Evolutionary conservation across 164 flowering plant species (phyloP).

Genomic region (Euptelea pleiosperma): DNA sequence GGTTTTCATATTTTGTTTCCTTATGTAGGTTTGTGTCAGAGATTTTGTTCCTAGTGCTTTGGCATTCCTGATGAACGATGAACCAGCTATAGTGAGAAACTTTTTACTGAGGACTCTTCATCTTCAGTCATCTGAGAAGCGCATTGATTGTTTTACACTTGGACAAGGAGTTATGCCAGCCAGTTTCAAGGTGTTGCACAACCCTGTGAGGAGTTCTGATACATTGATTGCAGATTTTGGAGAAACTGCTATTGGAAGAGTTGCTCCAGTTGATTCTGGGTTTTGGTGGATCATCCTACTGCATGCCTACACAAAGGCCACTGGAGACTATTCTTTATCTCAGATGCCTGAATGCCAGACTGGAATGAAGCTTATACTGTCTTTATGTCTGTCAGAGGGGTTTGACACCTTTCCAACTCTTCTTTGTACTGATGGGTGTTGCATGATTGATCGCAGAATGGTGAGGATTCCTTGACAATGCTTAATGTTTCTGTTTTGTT

Average conservation of each 20-base stretch:
- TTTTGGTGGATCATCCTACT: slow-evolving; percentile 15
- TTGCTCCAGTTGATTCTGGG: slow-evolving; percentile 67
- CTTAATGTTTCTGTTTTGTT: not conserved
- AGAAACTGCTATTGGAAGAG: slow-evolving; percentile 62
- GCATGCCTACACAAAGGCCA: slow-evolving; percentile 7
- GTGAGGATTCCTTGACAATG: not conserved
- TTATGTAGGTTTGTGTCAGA: slow-evolving; percentile 29
- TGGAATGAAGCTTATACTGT: slow-evolving; percentile 6
- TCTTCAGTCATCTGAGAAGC: slow-evolving; percentile 47
- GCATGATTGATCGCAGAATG: slow-evolving; percentile 13
- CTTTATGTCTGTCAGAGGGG: slow-evolving; percentile 7
- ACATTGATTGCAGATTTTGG: slow-evolving; percentile 62
- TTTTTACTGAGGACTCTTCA: slow-evolving; percentile 48
- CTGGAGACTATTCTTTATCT: slow-evolving; percentile 8
- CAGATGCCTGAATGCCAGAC: slow-evolving; percentile 12
- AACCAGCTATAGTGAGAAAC: slow-evolving; percentile 46
- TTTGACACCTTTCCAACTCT: slow-evolving; percentile 10
- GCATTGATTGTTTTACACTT: slow-evolving; percentile 59
- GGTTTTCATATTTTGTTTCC: not conserved
- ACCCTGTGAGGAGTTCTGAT: slow-evolving; percentile 38
- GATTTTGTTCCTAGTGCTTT: slow-evolving; percentile 55
- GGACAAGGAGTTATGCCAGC: slow-evolving; percentile 65
- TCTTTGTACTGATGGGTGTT: slow-evolving; percentile 10
- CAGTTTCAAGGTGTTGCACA: slow-evolving; percentile 48
- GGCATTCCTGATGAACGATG: slow-evolving; percentile 52